Conservation (phyloP, 768 basidiomycete species). For the Grammothele lineata region DNA sequence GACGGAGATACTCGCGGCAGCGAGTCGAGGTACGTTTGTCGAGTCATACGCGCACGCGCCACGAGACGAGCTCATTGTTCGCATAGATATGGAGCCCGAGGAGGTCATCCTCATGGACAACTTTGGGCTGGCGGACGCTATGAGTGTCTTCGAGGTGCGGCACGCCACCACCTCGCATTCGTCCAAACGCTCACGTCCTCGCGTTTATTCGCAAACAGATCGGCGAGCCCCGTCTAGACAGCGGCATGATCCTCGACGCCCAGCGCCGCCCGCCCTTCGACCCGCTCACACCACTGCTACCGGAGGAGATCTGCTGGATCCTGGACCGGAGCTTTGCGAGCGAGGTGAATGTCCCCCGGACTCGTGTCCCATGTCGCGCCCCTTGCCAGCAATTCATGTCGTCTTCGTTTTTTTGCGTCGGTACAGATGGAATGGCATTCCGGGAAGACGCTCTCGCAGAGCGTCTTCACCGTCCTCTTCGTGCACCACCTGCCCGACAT, state of each 20-base stretch:
- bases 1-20: conserved; percentile 53
- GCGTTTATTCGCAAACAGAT: conserved; percentile 46
- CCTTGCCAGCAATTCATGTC: conserved; percentile 13
- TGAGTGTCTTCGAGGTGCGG: conserved; percentile 86
- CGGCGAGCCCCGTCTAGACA: conserved; percentile 87
- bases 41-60: too few species aligned
- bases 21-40: conserved; percentile 49
- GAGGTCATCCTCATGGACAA: conserved; percentile 62
- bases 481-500: conserved; percentile 61
- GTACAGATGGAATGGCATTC: conserved; percentile 82
- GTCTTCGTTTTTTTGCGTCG: conserved; percentile 6
- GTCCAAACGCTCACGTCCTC: neutral
- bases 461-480: conserved; percentile 75
- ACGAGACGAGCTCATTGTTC: neutral
- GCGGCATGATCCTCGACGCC: conserved; percentile 51
- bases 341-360: conserved; percentile 52
- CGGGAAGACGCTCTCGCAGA: conserved; percentile 82
- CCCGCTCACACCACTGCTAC: conserved; percentile 56
- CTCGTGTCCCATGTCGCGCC: conserved; percentile 4
- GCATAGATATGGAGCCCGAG: conserved; percentile 57
- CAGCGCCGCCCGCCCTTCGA: conserved; percentile 52
- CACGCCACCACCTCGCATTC: neutral
- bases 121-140: conserved; percentile 81
- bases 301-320: conserved; percentile 86
- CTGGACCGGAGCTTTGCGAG: conserved; percentile 72